Evolutionary conservation across 2,329 filamentous ascomycete species (phyloP), one percentile per base, ranked within the genome.

Genomic region (Colletotrichum spaethianum): DNA sequence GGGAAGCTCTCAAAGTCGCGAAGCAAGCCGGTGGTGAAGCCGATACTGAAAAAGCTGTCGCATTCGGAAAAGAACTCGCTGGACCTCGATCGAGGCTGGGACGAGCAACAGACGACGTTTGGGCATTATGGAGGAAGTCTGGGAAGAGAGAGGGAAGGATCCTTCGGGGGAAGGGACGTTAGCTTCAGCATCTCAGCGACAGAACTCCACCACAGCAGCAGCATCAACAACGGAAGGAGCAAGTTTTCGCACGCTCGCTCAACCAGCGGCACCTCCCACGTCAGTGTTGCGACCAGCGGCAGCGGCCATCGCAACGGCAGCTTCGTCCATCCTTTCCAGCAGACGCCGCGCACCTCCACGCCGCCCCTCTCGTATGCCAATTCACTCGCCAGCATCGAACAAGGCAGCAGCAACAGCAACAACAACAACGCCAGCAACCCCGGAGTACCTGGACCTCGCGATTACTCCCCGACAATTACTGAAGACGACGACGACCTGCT

Each of bases 291-390:
- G 9, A 90, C 88, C 33, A 86, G 85, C 61, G 86, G 83, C 73
- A 91, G 88, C 75, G 85, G 80, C 52, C 80, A 78, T 65, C 84
- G 87, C 69, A 83, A 82, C 69, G 84, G 84, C 69, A 75, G 50
- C 84, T 92, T 92, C 77, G 85, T 91, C 26, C 90, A 92, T 77
- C 90, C 90, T 33, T 92, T 91, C 75, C 89, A 91, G 78, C 90
- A 92, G 80, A 91, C 85, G 11, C 90, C 90, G 40, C 86, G 88
- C 50, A 89, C 89, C 1, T 87, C 88, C 56, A 91, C 89, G 71
- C 89, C 90, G 62, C 89, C 89, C 11, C 77, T 90, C 72, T 87
- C 88, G 31, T 90, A 90, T 78, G 86, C 88, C 74, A 88, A 88
- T 78, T 89, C 89, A 9, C 80, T 88, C 53, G 83, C 86, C 20